Evolutionary conservation across 2,329 filamentous ascomycete species (phyloP), one percentile per base, ranked within the genome.

Genomic region (Fusarium gaditjirri): DNA sequence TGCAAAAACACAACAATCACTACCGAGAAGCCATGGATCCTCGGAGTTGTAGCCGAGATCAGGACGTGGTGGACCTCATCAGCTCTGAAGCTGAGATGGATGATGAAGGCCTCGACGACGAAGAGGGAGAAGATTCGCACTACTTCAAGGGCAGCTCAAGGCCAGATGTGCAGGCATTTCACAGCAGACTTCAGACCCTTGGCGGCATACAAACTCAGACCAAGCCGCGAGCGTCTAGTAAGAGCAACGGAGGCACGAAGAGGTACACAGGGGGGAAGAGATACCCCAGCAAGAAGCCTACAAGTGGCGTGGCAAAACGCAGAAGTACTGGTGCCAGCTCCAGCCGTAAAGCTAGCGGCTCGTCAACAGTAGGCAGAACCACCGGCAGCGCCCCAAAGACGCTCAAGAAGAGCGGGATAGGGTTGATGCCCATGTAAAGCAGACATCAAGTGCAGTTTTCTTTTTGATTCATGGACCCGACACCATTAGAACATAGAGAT

Each of bases 31-130:
- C 89, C 75, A 86, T 86, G 82, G 82, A 81, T n/a, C 71, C 71
- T 65, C 66, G 67, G 38, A 55, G 74, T 27, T 54, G 72, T n/a
- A 56, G 65, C 33, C 61, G 65, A 29, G 73, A 71, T 50, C 76
- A 80, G 61, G 84, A 86, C 27, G 79, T 90, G 33, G 88, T 91
- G 33, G 86, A 91, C 70, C 81, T 91, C 29, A 85, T 89, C 68
- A 86, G 85, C 72, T 85, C 84, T 6, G 84, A 83, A 29, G 69
- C 80, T 23, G 82, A 82, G 35, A 72, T 78, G 55, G 80, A 84
- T 21, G 79, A 84, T 5, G 81, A 81, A 6, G 77, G 79, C 7
- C 80, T 78, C 7, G 79, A 82, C 27, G 81, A 82, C 3, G 81
- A 80, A 19, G 80, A 80, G 1, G 81, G 81, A 21, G 81, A 83